These are phyloP conservation scores for Pirum gemmata DNA, from an alignment of 78 protist species.

Conservation along the genomic window DNA sequence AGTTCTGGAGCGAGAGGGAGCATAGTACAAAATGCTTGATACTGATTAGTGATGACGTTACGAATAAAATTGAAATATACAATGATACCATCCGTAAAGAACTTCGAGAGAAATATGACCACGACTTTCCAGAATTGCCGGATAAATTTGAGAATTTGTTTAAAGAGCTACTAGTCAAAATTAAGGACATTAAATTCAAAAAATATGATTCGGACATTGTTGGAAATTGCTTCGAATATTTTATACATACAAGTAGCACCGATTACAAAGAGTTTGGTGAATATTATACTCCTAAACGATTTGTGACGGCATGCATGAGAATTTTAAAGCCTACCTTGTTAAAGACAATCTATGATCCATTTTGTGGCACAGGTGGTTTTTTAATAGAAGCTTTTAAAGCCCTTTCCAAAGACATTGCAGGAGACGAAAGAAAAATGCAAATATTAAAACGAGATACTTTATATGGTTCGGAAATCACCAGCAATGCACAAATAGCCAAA, in stretches of 20 bases:
- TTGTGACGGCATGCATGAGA: neutral
- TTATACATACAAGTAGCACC: neutral
- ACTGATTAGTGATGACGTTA: neutral
- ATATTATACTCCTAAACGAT: neutral
- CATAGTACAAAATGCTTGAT: neutral
- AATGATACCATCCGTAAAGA: neutral
- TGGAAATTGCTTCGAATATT: neutral
- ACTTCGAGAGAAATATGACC: too few species aligned
- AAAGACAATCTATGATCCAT: neutral
- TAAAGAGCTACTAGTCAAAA: neutral
- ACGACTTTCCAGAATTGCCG: neutral
- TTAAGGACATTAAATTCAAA: too few species aligned
- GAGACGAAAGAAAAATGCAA: neutral
- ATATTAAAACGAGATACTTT: neutral
- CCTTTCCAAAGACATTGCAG: neutral
- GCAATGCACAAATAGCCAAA: neutral
- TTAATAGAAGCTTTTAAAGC: neutral
- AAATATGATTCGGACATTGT: neutral
- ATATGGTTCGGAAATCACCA: neutral
- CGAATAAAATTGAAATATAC: neutral
- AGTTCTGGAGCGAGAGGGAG: neutral
- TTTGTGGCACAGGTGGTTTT: neutral
- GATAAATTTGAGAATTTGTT: neutral
- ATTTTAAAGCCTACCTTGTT: neutral
- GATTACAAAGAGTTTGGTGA: neutral